A percentile compares a stretch with the other conserved stretches of the same genome.
Conservation (phyloP, 768 basidiomycete species). For the Pleurotus pulmonarius region DNA sequence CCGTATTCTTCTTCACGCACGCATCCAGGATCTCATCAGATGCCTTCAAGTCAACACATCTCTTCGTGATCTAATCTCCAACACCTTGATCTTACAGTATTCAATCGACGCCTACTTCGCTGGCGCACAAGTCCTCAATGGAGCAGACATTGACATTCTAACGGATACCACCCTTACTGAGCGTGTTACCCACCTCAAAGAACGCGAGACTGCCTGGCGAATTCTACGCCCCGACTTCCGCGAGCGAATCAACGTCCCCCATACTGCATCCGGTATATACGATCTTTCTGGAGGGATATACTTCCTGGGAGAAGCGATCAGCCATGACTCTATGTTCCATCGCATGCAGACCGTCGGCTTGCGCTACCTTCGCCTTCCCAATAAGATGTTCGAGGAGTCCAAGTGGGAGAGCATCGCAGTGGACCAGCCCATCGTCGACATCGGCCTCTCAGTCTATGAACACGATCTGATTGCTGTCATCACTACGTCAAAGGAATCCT, state of each 20-base stretch:
- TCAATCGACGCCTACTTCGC: constrained; percentile 20
- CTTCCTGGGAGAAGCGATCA: constrained; percentile 24
- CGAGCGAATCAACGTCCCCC: constrained; percentile 20
- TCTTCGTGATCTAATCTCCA: constrained; percentile 21
- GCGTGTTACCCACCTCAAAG: constrained; percentile 21
- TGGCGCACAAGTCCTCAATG: constrained; percentile 12
- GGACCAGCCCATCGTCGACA: constrained; percentile 32
- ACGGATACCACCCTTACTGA: constrained; percentile 17
- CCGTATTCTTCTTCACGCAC: constrained; percentile 23
- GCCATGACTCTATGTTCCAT: background rate
- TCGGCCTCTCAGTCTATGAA: constrained; percentile 38
- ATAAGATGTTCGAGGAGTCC: constrained; percentile 16
- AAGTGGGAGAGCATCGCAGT: constrained; percentile 27
- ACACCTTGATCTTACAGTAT: constrained; percentile 29
- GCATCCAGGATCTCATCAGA: constrained; percentile 18
- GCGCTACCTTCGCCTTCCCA: constrained; percentile 31
- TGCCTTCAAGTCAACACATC: constrained; percentile 18
- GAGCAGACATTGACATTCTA: constrained; percentile 24
- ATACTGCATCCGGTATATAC: constrained; percentile 33
- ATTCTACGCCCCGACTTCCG: constrained; percentile 20
- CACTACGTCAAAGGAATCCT: constrained; percentile 28
- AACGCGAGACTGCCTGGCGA: constrained; percentile 28
- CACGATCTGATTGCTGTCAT: constrained; percentile 41
- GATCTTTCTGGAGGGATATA: constrained; percentile 39
- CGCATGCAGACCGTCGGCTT: constrained; percentile 18